Conservation (phyloP, 2,329 filamentous ascomycete species). For the Emergomyces pasteurianus region DNA sequence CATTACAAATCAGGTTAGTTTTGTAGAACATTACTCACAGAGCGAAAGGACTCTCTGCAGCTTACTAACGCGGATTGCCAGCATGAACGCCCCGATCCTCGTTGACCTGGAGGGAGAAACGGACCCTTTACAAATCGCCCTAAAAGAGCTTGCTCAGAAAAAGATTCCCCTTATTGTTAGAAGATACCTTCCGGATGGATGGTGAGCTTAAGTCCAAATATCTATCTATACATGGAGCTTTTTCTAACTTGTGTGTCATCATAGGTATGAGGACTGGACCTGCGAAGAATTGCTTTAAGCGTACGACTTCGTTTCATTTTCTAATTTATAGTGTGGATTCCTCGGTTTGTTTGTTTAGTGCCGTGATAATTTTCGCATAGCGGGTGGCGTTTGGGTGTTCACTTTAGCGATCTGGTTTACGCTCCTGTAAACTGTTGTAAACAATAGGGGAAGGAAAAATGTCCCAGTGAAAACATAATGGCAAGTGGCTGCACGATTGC, state of each 20-base stretch:
- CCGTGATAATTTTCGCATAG: conserved; percentile 7
- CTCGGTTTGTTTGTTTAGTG: not conserved
- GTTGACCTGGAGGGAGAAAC: conserved; percentile 97
- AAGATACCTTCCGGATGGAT: conserved; percentile 92
- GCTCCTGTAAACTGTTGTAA: not conserved
- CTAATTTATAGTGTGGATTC: not conserved
- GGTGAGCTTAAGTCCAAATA: conserved; percentile 46
- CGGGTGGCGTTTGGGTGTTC: conserved; percentile 10
- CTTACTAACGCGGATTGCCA: conserved; percentile 28
- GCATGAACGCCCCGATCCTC: conserved; percentile 94
- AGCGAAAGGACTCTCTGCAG: not conserved
- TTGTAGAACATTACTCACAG: not conserved
- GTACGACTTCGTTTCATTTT: not conserved
- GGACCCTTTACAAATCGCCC: conserved; percentile 90
- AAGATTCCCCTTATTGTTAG: conserved; percentile 95
- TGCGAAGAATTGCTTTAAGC: conserved; percentile 75
- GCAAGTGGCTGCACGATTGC: not conserved
- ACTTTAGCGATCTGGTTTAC: not conserved
- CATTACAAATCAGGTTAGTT: conserved; percentile 82
- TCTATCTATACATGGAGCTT: not conserved
- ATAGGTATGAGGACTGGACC: conserved; percentile 97
- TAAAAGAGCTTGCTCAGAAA: conserved; percentile 95
- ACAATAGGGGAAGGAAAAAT: not conserved
- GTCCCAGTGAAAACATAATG: not conserved
- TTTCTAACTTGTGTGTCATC: not conserved